Evolutionary conservation across 345 rosid species (phyloP).

Genomic region (Murraya paniculata): DNA sequence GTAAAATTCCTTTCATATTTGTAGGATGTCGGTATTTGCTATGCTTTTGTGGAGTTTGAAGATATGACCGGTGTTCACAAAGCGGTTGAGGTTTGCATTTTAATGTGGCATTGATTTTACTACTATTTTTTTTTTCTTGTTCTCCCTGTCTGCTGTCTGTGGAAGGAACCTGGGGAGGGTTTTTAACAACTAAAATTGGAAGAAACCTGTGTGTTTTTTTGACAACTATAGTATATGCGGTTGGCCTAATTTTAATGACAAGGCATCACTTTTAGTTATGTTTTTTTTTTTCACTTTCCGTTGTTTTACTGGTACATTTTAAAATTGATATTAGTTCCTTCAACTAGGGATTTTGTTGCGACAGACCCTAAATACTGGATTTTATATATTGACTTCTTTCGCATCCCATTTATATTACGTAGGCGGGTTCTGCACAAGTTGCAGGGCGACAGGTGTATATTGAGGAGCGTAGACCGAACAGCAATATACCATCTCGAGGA

Average conservation of each 20-base stretch:
- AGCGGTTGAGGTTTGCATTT: constrained; percentile 49
- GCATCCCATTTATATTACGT: background rate
- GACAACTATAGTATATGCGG: background rate
- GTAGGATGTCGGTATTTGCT: constrained; percentile 74
- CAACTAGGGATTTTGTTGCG: background rate
- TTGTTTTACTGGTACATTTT: background rate
- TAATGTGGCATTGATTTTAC: background rate
- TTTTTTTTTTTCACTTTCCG: background rate
- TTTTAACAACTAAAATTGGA: background rate
- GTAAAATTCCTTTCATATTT: constrained; percentile 12
- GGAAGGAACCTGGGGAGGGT: background rate
- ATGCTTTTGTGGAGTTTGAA: constrained; percentile 77
- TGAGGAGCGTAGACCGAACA: constrained; percentile 68
- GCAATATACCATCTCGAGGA: constrained; percentile 54
- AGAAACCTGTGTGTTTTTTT: background rate
- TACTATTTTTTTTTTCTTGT: background rate
- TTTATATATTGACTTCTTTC: background rate
- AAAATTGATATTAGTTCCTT: background rate
- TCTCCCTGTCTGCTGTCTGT: background rate
- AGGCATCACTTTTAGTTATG: too few species aligned
- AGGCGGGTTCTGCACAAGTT: constrained; percentile 54
- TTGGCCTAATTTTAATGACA: background rate
- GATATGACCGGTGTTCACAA: constrained; percentile 54
- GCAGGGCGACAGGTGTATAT: constrained; percentile 63
- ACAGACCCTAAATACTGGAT: background rate